Conservation (phyloP, 2,329 filamentous ascomycete species). For the Fusarium agapanthi region DNA sequence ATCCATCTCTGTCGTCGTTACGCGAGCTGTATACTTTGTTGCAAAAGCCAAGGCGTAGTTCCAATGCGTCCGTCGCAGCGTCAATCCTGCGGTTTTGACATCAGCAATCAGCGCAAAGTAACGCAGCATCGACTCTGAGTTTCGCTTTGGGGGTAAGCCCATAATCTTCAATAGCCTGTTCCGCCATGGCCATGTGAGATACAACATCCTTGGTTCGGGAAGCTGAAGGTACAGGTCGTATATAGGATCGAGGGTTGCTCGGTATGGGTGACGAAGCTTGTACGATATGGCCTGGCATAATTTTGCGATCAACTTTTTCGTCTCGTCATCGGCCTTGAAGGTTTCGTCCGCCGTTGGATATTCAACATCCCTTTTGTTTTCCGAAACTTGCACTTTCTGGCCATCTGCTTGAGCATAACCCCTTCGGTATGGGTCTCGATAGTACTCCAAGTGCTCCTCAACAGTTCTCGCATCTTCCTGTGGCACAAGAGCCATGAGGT, state of each 20-base stretch:
- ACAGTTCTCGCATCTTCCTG: slow-evolving; percentile 57
- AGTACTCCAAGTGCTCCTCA: slow-evolving; percentile 62
- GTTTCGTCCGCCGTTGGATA: slow-evolving; percentile 56
- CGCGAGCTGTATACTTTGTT: slow-evolving; percentile 72
- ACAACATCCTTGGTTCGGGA: slow-evolving; percentile 61
- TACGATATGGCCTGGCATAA: slow-evolving; percentile 53
- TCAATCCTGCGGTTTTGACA: slow-evolving; percentile 76
- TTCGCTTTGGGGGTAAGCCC: slow-evolving; percentile 67
- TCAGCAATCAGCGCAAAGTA: slow-evolving; percentile 88
- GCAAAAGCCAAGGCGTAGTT: slow-evolving; percentile 84
- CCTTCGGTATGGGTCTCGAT: slow-evolving; percentile 63
- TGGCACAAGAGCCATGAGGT: slow-evolving; percentile 63
- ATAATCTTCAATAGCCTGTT: slow-evolving; percentile 74
- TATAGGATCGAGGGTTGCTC: slow-evolving; percentile 54
- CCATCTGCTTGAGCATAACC: slow-evolving; percentile 62
- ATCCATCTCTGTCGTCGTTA: slow-evolving; percentile 64
- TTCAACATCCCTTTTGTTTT: slow-evolving; percentile 57
- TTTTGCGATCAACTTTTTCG: slow-evolving; percentile 48
- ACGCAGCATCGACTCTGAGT: slow-evolving; percentile 73
- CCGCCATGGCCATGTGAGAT: slow-evolving; percentile 62
- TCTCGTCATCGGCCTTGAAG: slow-evolving; percentile 46
- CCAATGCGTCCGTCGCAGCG: slow-evolving; percentile 77
- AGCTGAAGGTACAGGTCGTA: slow-evolving; percentile 60
- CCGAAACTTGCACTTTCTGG: slow-evolving; percentile 59
- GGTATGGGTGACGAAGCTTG: slow-evolving; percentile 54